Evolutionary conservation across 225 moss, liverwort and hornwort genomes (phyloP), one percentile per base, ranked within the genome.

Genomic region (Physcomitrium patens): DNA sequence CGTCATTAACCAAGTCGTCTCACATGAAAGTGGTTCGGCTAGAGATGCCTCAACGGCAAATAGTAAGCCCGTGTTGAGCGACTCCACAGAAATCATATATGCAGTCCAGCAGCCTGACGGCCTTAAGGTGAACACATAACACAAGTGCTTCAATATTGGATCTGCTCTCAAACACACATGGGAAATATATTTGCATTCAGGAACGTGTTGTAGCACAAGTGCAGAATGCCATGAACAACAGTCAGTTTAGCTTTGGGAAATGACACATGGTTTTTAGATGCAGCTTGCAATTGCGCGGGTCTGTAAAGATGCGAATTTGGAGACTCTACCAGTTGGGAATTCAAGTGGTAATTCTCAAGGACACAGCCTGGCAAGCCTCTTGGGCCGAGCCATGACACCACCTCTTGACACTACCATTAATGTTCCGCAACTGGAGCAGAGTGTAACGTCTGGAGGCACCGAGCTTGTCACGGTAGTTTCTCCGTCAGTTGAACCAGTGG

Each of bases 221-320:
- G 19, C 53, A 53, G 14, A 43, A 22, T 37, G 31, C 2, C 31
- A 37, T 4, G 31, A 37, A 37, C 5, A 4, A 37, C 7, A 37
- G 31, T 37, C 31, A 0, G 48, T 10, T 74, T 13, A 14, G 22
- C 10, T 56, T 28, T 10, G 6, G 31, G 41, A 20, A 57, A 58
- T 72, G 59, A 79, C 67, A 46, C 64, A 37, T 61, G 12, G 56
- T 54, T 63, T 72, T 76, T 67, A 72, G 81, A 67, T 81, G 81
- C 88, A 89, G 88, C 78, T 89, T 48, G 88, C 88, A 76, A 89
- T 89, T 76, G 88, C 88, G 77, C 78, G 88, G 67, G 68, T 89
- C 42, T 89, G 86, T 12, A 86, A 74, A 22, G 64, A 83, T 54
- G 13, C 70, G 46, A 5, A 54, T 42, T 49, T 41, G 27, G 74